A percentile compares a stretch with the other conserved stretches of the same genome.
Evolutionary conservation across 1,284 basidiomycete species (phyloP).

Genomic region (Ceratobasidium sp.): DNA sequence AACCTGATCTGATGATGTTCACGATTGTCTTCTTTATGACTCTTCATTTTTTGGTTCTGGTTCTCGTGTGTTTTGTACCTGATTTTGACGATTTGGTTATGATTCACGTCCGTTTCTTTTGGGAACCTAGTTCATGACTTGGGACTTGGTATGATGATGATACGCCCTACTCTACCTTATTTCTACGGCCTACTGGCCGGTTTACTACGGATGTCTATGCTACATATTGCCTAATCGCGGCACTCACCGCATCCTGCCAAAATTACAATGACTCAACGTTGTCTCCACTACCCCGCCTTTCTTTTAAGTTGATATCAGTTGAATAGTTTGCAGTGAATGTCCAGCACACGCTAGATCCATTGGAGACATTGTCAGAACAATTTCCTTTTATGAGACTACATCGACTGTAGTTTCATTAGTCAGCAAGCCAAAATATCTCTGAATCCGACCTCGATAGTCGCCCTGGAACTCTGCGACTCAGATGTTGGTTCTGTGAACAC

Average conservation of each 20-base stretch:
- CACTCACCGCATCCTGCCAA: conserved; percentile 33
- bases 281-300: background rate
- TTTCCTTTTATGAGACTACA: no score
- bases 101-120: conserved; percentile 30
- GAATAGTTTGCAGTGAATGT: no score
- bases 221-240: conserved; percentile 42
- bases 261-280: background rate
- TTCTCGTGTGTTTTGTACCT: conserved; percentile 5
- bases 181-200: conserved; percentile 3
- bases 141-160: conserved; percentile 13
- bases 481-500: background rate
- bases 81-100: conserved; percentile 12
- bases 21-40: background rate
- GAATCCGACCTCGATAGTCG: background rate
- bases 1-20: background rate
- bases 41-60: background rate
- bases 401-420: background rate
- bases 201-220: conserved; percentile 17
- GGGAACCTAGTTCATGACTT: conserved; percentile 12
- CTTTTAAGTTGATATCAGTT: background rate
- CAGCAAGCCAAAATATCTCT: background rate
- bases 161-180: conserved; percentile 5
- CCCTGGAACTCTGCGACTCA: background rate
- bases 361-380: no score
- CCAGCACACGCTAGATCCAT: no score